These are phyloP conservation scores for Picea sitchensis DNA, from an alignment of 75 land plant species.

Conservation along the genomic window DNA sequence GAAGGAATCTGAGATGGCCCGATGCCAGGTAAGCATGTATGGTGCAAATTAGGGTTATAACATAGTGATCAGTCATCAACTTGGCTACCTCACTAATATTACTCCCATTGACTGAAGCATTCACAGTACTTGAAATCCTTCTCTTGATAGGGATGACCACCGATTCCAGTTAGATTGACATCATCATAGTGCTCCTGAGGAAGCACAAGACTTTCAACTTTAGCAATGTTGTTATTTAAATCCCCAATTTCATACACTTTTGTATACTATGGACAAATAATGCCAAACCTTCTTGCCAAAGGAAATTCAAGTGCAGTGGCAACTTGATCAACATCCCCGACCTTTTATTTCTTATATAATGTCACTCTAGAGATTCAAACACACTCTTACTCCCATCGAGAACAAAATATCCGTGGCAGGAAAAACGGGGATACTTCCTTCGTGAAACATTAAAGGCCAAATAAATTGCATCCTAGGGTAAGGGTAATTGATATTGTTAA, in stretches of 20 bases:
- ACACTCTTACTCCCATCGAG: no score
- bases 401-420: conserved; percentile 22
- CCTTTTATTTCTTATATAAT: conserved; percentile 9
- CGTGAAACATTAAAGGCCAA: conserved; percentile 62
- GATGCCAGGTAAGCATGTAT: no score
- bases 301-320: conserved; percentile 37
- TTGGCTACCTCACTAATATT: no score
- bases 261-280: conserved; percentile 40
- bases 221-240: no score
- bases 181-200: background rate
- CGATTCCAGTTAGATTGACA: background rate
- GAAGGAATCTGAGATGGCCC: no score
- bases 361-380: background rate
- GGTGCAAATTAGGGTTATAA: no score
- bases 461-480: conserved; percentile 61
- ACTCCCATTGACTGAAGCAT: no score
- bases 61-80: no score
- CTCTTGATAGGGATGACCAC: no score
- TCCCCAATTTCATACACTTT: conserved; percentile 24
- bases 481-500: conserved; percentile 39
- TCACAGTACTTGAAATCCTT: no score
- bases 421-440: conserved; percentile 42
- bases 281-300: conserved; percentile 43
- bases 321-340: background rate
- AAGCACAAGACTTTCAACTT: no score